Evolutionary conservation across 2,329 filamentous ascomycete genomes (phyloP), one percentile per base, ranked within the genome.

Genomic region (Rhynchosporium secalis): DNA sequence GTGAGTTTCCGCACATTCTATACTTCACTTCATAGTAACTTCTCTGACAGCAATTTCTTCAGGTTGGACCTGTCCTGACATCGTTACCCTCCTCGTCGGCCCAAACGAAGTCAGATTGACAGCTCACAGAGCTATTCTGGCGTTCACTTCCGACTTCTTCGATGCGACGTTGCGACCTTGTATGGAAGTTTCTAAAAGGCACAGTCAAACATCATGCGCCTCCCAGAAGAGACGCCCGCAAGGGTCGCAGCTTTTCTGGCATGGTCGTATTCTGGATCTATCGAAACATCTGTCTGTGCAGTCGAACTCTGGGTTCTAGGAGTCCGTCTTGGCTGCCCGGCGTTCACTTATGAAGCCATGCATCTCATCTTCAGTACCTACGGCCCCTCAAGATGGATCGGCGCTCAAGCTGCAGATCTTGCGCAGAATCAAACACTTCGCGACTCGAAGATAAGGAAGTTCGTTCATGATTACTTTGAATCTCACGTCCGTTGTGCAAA

Each of bases 121-220:
- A 3, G 57, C 56, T 38, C 57, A 63, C 52, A 63, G 47, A 45
- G 56, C 51, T 7, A 29, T 51, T 1, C 28, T 63, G 3, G 51
- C 41, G 2, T 56, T 60, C 15, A 36, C 56, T 36, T 60, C 57
- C 2, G 45, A 57, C 4, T 63, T 47, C 51, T 63, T 63, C 40
- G 51, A 63, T 46, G 57, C 40, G 4, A 49, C 40, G 51, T 60
- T 46, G 57, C 40, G 4, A 49, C 56, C 1, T 45, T 54, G 6
- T 60, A 55, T 43, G 40, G 40, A 26, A 38, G 49, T 5, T 28
- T 55, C 20, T 10, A 8, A 9, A 29, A 60, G 33, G 28, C 46
- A 4, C 26, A 4, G 7, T 38, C 38, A 5, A 15, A n/a, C 2
- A n/a, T 20, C 10, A 52, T 59, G 20, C 36, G 41, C 12, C 20